Percentiles rank a stretch among this genome's conserved stretches.
Conservation (phyloP, 352 stramenopile genomes). For the Phytophthora fragariaefolia region DNA sequence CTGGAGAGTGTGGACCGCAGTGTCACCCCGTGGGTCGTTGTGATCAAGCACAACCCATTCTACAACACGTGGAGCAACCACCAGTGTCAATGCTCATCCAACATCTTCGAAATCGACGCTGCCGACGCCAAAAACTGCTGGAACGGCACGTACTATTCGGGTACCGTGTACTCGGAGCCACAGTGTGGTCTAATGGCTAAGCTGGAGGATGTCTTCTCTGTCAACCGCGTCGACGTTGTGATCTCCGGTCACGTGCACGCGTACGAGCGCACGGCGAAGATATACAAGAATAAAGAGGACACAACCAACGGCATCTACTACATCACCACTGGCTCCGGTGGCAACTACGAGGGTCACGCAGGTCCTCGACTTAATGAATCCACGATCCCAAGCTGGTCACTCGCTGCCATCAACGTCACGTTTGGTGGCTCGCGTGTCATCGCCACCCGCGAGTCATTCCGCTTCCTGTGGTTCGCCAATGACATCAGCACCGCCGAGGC, state of each 20-base stretch:
- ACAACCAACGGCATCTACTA: conserved; percentile 48
- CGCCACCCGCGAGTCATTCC: conserved; percentile 51
- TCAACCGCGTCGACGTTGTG: conserved; percentile 50
- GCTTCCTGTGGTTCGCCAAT: conserved; percentile 58
- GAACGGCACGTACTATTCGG: conserved; percentile 54
- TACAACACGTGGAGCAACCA: conserved; percentile 75
- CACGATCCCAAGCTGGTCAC: conserved; percentile 47
- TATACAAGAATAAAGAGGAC: conserved; percentile 61
- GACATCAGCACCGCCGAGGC: conserved; percentile 38
- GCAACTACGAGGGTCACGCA: conserved; percentile 62
- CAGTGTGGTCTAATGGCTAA: conserved; percentile 57
- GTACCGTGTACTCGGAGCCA: conserved; percentile 41
- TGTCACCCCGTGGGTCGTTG: conserved; percentile 81
- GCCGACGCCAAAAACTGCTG: conserved; percentile 48
- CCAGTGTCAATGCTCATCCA: conserved; percentile 55
- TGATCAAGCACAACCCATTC: conserved; percentile 77
- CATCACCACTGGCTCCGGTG: conserved; percentile 52
- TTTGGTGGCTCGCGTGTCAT: conserved; percentile 57
- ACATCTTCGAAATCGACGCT: conserved; percentile 47
- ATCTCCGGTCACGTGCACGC: conserved; percentile 61
- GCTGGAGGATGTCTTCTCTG: conserved; percentile 48
- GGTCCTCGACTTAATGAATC: conserved; percentile 38
- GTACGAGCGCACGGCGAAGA: conserved; percentile 56
- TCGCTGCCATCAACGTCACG: conserved; percentile 46
- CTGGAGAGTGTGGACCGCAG: conserved; percentile 66